Conservation (phyloP, 345 rosid species). For the Bruguiera sexangula region DNA sequence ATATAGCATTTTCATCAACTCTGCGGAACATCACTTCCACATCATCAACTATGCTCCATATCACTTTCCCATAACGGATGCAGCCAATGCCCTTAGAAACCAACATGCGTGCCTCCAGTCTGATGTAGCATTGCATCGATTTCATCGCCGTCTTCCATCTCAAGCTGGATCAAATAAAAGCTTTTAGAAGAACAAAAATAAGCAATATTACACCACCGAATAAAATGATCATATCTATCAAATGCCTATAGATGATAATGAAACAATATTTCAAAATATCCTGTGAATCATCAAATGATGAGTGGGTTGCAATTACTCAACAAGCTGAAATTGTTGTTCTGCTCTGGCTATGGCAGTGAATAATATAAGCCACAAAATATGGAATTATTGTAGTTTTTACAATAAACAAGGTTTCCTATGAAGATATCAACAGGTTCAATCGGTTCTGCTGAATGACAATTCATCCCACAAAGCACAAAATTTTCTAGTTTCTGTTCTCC, state of each 20-base stretch:
- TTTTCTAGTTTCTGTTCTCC: neutral
- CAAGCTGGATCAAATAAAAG: conserved; percentile 42
- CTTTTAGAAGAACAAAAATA: neutral
- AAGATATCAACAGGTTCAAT: no score
- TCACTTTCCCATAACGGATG: neutral
- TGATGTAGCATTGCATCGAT: conserved; percentile 87
- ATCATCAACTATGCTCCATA: neutral
- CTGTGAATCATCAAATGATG: no score
- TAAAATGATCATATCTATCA: neutral
- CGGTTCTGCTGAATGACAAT: no score
- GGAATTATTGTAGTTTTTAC: no score
- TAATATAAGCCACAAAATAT: no score
- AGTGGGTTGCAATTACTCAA: no score
- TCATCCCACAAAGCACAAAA: no score
- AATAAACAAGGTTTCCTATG: no score
- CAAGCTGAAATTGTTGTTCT: no score
- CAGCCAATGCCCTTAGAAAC: neutral
- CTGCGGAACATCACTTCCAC: neutral
- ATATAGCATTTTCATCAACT: neutral
- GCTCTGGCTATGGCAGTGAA: no score
- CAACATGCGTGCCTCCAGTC: conserved; percentile 43
- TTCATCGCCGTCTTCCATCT: conserved; percentile 90
- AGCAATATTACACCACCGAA: neutral
- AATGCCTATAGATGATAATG: neutral
- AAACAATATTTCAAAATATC: no score